Base-by-base conservation (phyloP, 169 alveolate genomes). In the Babesia bovis region DNA sequence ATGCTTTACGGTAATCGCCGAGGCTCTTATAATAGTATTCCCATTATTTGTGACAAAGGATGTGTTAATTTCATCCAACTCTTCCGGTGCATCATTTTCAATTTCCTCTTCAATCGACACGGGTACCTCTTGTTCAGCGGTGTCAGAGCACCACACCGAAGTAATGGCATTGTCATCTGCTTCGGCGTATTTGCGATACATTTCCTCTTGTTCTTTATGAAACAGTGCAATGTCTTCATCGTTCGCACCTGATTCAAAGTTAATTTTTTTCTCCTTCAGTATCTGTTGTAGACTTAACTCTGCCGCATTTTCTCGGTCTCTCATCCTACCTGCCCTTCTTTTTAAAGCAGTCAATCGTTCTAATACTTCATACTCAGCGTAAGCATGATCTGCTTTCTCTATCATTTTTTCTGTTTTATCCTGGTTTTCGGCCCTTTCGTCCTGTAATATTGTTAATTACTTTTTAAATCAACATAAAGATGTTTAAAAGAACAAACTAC, bases 311-410 rank as follows among this genome's bases (percentile, higher is more conserved):
- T 81, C 88, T 15, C 88, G 70, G 23, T 81, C 88, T 15, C 84
- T 33, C 84, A 71, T 71, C 12, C 88, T 26, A 6, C 88, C 88
- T 1, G 84, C 81, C 38, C 83, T 35, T 12, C 81, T 69, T 38
- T 81, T 81, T 10, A 81, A 66, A 0, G 83, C 88, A 10, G 83
- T 63, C 26, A 81, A 41, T 15, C 88, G 63, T 51, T 81, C 88
- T 35, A 70, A 40, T 28, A 70, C 81, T 58, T 81, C 84, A 36
- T 81, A 81, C 26, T 81, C 88, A 10, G 68, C 84, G 13, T 58
- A 70, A 21, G 88, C 88, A 40, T 70, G 83, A 23, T 81, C 79
- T n/a, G 88, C 88, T 73, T 81, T 81, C 49, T 70, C 81, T 56
- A 53, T 58, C 78, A 81, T 71, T 36, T 66, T 69, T 26, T 81